These are phyloP conservation scores for Caryopteris hybrid DNA, from an alignment of 305 asterid species.

Conservation along the genomic window DNA sequence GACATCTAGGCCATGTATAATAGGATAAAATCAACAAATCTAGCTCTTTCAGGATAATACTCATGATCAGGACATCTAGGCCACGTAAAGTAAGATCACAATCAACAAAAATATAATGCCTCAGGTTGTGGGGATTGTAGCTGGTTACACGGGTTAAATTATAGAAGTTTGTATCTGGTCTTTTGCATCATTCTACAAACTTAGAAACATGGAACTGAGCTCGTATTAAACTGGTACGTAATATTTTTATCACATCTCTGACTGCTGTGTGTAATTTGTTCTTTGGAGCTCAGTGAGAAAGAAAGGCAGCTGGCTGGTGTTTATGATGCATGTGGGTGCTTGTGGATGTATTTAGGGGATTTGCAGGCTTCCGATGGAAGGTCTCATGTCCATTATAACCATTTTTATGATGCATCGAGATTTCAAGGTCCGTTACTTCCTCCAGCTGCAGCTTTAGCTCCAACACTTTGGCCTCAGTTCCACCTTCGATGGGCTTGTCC, in stretches of 20 bases:
- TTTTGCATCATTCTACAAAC: constrained; percentile 1
- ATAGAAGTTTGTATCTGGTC: background rate
- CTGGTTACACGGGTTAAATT: background rate
- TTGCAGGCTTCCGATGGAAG: constrained; percentile 69
- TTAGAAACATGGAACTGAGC: background rate
- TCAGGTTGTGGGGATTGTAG: too few species aligned
- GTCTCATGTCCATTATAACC: constrained; percentile 78
- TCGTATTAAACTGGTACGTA: background rate
- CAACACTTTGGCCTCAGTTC: constrained; percentile 97
- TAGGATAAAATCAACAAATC: background rate
- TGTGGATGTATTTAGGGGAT: constrained; percentile 85
- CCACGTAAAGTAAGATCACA: background rate
- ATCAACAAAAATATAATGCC: background rate
- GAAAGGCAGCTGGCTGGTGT: constrained; percentile 92
- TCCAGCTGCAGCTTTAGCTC: constrained; percentile 99
- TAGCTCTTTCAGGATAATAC: background rate
- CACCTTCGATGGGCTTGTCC: constrained; percentile 99
- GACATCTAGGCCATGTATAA: background rate
- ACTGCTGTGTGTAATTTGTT: background rate
- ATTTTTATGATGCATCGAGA: constrained; percentile 75
- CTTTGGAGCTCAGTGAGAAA: constrained; percentile 57
- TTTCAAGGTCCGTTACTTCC: constrained; percentile 68
- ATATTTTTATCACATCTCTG: background rate
- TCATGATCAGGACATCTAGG: background rate
- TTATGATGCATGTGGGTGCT: constrained; percentile 81